Percentiles rank a stretch among this genome's conserved stretches.
Conservation (phyloP, 371 early-diverging fungal species). For the Lichtheimia ornata region DNA sequence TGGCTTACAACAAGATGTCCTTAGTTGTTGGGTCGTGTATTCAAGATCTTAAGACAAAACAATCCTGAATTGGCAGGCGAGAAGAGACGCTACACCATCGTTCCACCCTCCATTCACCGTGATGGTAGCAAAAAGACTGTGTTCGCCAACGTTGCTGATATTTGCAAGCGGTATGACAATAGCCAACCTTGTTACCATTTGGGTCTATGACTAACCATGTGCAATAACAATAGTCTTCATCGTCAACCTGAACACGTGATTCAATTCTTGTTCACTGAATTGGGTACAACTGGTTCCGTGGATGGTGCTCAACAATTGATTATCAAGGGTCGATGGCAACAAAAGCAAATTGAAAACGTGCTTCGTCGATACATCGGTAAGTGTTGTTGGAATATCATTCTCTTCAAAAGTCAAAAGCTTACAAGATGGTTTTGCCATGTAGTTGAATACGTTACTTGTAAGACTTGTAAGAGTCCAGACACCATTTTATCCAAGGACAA, state of each 20-base stretch:
- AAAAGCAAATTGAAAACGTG: constrained; percentile 98
- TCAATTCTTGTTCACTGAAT: constrained; percentile 97
- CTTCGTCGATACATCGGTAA: constrained; percentile 95
- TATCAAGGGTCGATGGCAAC: constrained; percentile 99
- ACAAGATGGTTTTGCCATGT: background rate
- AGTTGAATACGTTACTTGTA: constrained; percentile 99
- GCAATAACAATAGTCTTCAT: constrained; percentile 68
- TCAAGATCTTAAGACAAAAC: constrained; percentile 88
- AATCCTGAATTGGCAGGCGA: constrained; percentile 95
- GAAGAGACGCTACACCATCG: constrained; percentile 91
- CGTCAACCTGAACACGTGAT: constrained; percentile 97
- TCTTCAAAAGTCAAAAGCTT: background rate
- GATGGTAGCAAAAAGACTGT: constrained; percentile 97
- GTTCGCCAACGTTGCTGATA: constrained; percentile 95
- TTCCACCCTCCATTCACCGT: constrained; percentile 88
- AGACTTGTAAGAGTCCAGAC: constrained; percentile 97
- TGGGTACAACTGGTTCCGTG: constrained; percentile 98
- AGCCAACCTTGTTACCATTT: background rate
- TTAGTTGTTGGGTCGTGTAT: constrained; percentile 90
- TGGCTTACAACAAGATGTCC: background rate
- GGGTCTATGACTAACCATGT: background rate
- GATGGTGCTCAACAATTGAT: constrained; percentile 94
- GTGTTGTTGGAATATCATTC: background rate
- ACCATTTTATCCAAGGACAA: constrained; percentile 97
- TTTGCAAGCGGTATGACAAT: constrained; percentile 71